Base-by-base conservation (phyloP, 148 eudicot species). In the Mesembryanthemum crystallinum region DNA sequence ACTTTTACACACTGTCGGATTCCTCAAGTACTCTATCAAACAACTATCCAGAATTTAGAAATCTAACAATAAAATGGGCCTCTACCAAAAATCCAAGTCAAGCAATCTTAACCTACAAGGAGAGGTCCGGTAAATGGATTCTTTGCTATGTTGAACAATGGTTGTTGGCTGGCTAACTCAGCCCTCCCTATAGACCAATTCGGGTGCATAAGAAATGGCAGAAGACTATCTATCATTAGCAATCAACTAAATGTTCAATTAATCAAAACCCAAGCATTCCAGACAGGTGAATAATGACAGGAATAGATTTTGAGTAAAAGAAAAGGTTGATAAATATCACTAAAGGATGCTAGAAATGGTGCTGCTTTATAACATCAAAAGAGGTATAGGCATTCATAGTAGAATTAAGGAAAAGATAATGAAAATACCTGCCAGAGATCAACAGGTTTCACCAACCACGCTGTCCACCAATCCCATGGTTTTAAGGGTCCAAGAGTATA, bases 381-480 rank as follows among this genome's bases (percentile, higher is more conserved):
- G 49, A 69, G 39, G 4, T 69, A 57, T 5, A 71, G 4, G 14
- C 67, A 55, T 60, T 20, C 69, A 74, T 57, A 76, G 39, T 18
- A 76, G 51, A 67, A 9, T 77, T 58, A 64, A 21, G 4, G 45
- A 1, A 18, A 76, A 21, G 66, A 29, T 63, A 58, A 5, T 59
- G 72, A 33, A 71, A 33, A 39, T 88, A 95, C 98, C 98, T 95
- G 98, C 98, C 98, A 95, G 65, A 85, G 89, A 81, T 95, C 98
- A 74, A 95, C 98, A 73, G 98, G 98, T 64, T 92, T 95, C 74
- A 95, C 85, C 76, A 95, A 91, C 98, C 98, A 95, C 69, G 97
- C 87, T 66, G 97, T 92, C 97, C 97, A 95, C 98, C 98, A 95
- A 83, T 95, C 98, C 98, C 98, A 95, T 73, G 98, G 98, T 79